Evolutionary conservation across 116 monocot species (phyloP), one percentile per base, ranked within the genome.

Genomic region (Trichopus zeylanicus): DNA sequence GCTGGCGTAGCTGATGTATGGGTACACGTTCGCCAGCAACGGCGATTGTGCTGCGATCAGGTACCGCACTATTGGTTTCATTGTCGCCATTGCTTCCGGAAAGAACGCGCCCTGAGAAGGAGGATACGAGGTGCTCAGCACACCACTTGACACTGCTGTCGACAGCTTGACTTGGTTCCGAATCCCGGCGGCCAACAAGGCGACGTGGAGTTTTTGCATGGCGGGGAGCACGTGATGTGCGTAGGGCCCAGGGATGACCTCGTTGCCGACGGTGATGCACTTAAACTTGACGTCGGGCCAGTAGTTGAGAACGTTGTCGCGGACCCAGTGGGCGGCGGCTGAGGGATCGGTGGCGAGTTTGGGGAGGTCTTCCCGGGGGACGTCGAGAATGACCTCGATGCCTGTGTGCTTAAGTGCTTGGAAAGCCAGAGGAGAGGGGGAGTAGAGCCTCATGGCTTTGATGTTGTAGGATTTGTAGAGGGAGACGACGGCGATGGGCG

Each of bases 181-280:
- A 1, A 62, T 53, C 2, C 66, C 71, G 4, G 46, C 69, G 0
- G 57, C 19, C 2, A 75, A 53, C 5, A 84, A 51, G 15, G 83
- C 64, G 20, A 1, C 28, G 16, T 69, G 51, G 15, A 84, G 46
- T 64, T 84, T 78, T 7, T 61, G 10, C 83, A 84, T 84, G 19
- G 83, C 79, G 3, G 68, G 76, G 57, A 85, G 76, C 5, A 80
- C 58, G 55, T 69, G 51, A 8, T 51, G 48, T 0, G 68, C 66
- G 4, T 13, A 3, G 5, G 27, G 31, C 3, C 59, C 53, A 3
- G 67, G 53, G 27, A 78, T 38, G 4, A 66, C 67, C 32, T 74
- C 74, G 48, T 84, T 79, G 49, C 84, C 84, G 30, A 79, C 79
- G 6, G 80, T 59, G 31, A 84, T 79, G 66, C 76, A 84, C 0